Evolutionary conservation across 805 yeast genomes (phyloP), one percentile per base, ranked within the genome.

Genomic region (Barnettozyma populi): DNA sequence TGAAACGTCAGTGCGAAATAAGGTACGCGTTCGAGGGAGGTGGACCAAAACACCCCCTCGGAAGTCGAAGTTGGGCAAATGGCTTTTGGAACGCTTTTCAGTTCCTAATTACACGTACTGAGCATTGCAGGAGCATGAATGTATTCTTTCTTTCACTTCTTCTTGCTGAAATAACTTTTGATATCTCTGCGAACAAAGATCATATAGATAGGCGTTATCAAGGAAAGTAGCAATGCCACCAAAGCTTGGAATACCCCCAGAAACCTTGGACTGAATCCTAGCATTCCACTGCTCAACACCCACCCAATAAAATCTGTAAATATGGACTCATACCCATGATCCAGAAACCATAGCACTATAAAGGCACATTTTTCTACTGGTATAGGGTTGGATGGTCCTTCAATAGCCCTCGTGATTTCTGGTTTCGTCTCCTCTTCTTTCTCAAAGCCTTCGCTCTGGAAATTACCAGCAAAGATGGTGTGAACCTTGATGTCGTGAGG

Each of bases 391-490:
- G 95, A 84, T 1, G 95, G 74, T 1, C 98, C 99, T 65, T 94
- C 99, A 31, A 94, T 88, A 29, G 66, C 67, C 53, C 73, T 78
- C 1, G 97, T 90, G 48, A 94, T 87, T 9, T 73, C 76, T 0
- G 99, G 98, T 63, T 94, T 94, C 2, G 95, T 84, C 47, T 68
- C 66, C 61, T 90, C 84, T 64, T 94, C 99, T 50, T 81, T 80
- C 3, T 68, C 76, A 60, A 66, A 94, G 0, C 99, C 99, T 64
- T 90, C 98, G 53, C 95, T 83, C 42, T 73, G 78, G 65, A 92
- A 90, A 61, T 89, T 90, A 0, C 99, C 99, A 0, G 98, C 96
- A 58, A 80, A 83, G 0, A 89, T 80, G 50, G 88, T 80, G 5
- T 84, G 76, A 0, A 94, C 86, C 24, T 84, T 68, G 52, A 84